Evolutionary conservation across 306 rosid genomes (phyloP), one percentile per base, ranked within the genome.

Genomic region (Glycine soja): DNA sequence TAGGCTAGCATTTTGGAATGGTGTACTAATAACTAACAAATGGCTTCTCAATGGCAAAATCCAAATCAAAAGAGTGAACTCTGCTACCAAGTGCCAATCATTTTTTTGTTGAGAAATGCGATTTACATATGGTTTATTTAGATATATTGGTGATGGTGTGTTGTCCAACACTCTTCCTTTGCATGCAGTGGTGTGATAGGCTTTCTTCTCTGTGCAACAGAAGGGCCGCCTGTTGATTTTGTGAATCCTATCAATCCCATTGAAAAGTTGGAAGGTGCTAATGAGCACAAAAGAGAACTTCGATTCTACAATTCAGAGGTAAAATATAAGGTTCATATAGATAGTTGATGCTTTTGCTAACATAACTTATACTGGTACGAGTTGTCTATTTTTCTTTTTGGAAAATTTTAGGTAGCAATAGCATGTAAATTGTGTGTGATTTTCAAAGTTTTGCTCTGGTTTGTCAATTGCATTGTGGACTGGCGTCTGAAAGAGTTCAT

Each of bases 271-370:
- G 88, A 86, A 76, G 97, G 97, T 83, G 98, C 97, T 76, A 81
- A 84, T 76, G 74, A 87, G 51, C 92, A 90, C 50, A 85, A 70
- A 82, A 89, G 99, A 82, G 95, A 96, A 74, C 97, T 93, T 42
- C 82, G 84, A 76, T 96, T 92, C 87, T 96, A 96, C 24, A 96
- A 93, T 87, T 96, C 99, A 9, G 90, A 96, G 94, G 99, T 90
- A 80, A 64, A 70, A 71, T 47, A 61, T 70, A 72, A 2, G 4
- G 14, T 71, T 11, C 12, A 5, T 52, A 50, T 30, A 61, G 12
- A 30, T 53, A 3, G 0, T 65, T 40, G 43, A 78, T 16, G 12
- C 18, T 8, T 7, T 45, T 45, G 50, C 68, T 8, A 3, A 42
- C 5, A 6, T 42, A 42, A 24, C 30, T 24, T 24, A 1, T 24